A percentile compares a stretch with the other conserved stretches of the same genome.
These are phyloP conservation scores for Hirsutella thompsonii DNA, from an alignment of 2,329 filamentous ascomycete species.

Conservation along the genomic window DNA sequence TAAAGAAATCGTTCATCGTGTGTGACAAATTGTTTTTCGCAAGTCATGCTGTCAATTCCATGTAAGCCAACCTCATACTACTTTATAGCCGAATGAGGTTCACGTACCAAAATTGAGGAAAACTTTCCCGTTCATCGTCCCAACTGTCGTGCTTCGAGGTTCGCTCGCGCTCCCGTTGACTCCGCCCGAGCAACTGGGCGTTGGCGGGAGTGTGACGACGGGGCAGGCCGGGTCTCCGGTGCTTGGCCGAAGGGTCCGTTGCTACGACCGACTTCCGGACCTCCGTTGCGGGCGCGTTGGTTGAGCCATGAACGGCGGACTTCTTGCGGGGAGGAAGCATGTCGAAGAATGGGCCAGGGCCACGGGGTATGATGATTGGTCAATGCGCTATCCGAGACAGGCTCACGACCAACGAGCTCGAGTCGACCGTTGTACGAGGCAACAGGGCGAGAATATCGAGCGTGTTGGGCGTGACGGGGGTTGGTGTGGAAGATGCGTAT, in stretches of 20 bases:
- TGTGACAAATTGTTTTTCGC: conserved; percentile 52
- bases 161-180: conserved; percentile 35
- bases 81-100: too few relatives aligned
- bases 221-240: conserved; percentile 32
- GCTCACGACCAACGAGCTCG: neutral
- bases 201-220: conserved; percentile 27
- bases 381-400: conserved; percentile 2
- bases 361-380: conserved; percentile 1
- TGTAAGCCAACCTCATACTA: too few relatives aligned
- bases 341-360: neutral
- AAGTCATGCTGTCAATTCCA: conserved; percentile 51
- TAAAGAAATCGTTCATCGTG: conserved; percentile 45
- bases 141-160: conserved; percentile 33
- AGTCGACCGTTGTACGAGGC: neutral
- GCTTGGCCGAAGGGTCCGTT: conserved; percentile 28
- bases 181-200: conserved; percentile 36
- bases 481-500: neutral
- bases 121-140: conserved; percentile 48
- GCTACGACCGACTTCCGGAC: conserved; percentile 35
- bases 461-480: neutral
- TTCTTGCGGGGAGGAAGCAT: conserved; percentile 45
- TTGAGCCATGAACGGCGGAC: conserved; percentile 20
- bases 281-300: conserved; percentile 42
- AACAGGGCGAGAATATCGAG: neutral
- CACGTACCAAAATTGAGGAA: conserved; percentile 54